phyloP scores from a whole-genome alignment of 768 basidiomycete species.

The Mycena filopes region DNA sequence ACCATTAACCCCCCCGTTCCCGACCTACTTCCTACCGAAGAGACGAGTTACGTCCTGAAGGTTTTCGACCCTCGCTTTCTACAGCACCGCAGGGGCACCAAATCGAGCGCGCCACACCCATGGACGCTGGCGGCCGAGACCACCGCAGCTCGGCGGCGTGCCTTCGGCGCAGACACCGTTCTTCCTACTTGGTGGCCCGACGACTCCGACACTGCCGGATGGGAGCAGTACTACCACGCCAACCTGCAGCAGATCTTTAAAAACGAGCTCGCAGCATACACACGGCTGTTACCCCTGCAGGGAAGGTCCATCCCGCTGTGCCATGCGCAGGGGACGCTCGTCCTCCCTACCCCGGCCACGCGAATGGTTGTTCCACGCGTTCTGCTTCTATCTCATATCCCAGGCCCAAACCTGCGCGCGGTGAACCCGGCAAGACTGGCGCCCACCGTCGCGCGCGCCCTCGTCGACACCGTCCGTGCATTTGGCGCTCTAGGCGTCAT shows the following conservation, averaged over 20 bases:
- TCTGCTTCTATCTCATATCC: conserved; percentile 28
- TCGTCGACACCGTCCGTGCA: conserved; percentile 29
- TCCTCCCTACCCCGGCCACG: conserved; percentile 9
- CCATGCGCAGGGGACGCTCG: conserved; percentile 29
- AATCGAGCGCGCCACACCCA: conserved; percentile 28
- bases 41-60: conserved; percentile 27
- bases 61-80: conserved; percentile 34
- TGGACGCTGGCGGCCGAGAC: conserved; percentile 33
- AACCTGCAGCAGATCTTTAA: conserved; percentile 29
- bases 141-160: conserved; percentile 28
- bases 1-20: conserved; percentile 26
- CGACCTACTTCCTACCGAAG: conserved; percentile 14
- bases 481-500: conserved; percentile 31
- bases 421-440: conserved; percentile 24
- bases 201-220: conserved; percentile 29
- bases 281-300: conserved; percentile 27
- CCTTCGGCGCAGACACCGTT: conserved; percentile 9
- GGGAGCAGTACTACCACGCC: conserved; percentile 29
- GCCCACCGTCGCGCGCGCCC: conserved; percentile 10
- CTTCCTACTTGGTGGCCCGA: conserved; percentile 33
- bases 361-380: conserved; percentile 31
- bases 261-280: conserved; percentile 30
- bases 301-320: conserved; percentile 27
- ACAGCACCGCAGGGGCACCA: conserved; percentile 28
- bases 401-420: conserved; percentile 26